Evolutionary conservation across 2,329 filamentous ascomycete species (phyloP), one percentile per base, ranked within the genome.

Genomic region (Penicillium sp.): DNA sequence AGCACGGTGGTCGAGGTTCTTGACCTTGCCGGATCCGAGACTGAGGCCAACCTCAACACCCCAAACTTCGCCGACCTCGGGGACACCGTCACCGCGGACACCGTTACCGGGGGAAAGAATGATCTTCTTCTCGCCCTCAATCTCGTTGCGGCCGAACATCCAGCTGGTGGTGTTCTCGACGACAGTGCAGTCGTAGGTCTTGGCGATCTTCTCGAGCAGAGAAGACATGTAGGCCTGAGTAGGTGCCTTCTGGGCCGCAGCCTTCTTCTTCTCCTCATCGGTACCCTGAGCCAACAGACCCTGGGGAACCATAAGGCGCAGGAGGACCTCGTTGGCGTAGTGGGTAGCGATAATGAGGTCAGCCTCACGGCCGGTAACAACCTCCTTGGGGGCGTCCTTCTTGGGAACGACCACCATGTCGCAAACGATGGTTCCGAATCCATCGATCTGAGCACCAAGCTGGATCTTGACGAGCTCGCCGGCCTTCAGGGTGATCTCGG

Each of bases 161-260:
- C 94, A 99, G 72, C 91, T 96, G 43, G 94, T 99, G 62, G 94
- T 99, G 83, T 92, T 96, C 84, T 99, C 94, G 55, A 99, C 91
- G 27, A 97, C 80, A 75, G 88, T 95, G 83, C 90, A 92, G 60
- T 91, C 92, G 78, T 95, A 99, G 68, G 85, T 83, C 81, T 95
- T 92, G 73, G 87, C 90, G 45, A 97, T 85, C 84, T 94, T 97
- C 79, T 97, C 92, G 50, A 99, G 81, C 62, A 97, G 81, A 68
- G 84, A 82, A 63, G 89, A 94, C 70, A 99, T 97, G 79, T 92
- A 88, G 70, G 84, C 80, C 79, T 97, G 93, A 50, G 89, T 90
- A 56, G 89, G 89, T 53, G 92, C 79, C 81, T 96, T 97, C 76
- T 86, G 84, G 7, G 89, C 81, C 16, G 90, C 84, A 50, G 91